Evolutionary conservation across 1,284 basidiomycete species (phyloP).

Genomic region (Apiotrichum domesticum): DNA sequence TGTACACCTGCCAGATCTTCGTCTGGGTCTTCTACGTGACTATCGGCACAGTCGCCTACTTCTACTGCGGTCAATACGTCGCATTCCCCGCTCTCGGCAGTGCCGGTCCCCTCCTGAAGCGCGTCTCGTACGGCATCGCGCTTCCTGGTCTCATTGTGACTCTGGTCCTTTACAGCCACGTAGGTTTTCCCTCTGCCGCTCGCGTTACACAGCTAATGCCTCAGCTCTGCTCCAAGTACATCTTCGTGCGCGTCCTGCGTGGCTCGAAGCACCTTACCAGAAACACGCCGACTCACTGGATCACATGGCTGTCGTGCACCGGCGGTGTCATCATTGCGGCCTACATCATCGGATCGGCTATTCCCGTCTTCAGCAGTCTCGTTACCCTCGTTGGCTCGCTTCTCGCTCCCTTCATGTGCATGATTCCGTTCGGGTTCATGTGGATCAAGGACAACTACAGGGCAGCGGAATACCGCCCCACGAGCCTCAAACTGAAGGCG

Average conservation of each 20-base stretch:
- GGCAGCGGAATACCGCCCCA: not conserved
- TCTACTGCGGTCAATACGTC: constrained; percentile 5
- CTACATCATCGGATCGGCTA: constrained; percentile 17
- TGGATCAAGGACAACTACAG: constrained; percentile 33
- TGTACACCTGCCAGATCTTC: constrained; percentile 22
- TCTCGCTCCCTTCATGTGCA: constrained; percentile 13
- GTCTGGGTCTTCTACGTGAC: constrained; percentile 21
- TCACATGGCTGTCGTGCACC: constrained; percentile 54
- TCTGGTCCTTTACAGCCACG: not conserved
- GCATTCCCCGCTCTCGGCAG: constrained; percentile 36
- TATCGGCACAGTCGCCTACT: constrained; percentile 3
- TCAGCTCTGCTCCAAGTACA: constrained; percentile 52
- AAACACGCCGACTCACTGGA: constrained; percentile 57
- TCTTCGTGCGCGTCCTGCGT: constrained; percentile 59
- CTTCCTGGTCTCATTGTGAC: constrained; percentile 29
- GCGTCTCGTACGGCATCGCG: constrained; percentile 34
- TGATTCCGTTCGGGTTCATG: constrained; percentile 23
- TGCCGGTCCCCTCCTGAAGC: constrained; percentile 39
- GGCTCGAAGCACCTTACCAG: constrained; percentile 55
- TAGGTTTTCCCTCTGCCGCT: not conserved
- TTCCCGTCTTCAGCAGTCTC: constrained; percentile 24
- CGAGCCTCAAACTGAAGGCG: not conserved
- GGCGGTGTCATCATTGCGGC: constrained; percentile 5
- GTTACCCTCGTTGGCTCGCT: constrained; percentile 29
- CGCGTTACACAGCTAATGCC: no score